Base-by-base conservation (phyloP, 208 protist genomes). In the Lotmaria passim region DNA sequence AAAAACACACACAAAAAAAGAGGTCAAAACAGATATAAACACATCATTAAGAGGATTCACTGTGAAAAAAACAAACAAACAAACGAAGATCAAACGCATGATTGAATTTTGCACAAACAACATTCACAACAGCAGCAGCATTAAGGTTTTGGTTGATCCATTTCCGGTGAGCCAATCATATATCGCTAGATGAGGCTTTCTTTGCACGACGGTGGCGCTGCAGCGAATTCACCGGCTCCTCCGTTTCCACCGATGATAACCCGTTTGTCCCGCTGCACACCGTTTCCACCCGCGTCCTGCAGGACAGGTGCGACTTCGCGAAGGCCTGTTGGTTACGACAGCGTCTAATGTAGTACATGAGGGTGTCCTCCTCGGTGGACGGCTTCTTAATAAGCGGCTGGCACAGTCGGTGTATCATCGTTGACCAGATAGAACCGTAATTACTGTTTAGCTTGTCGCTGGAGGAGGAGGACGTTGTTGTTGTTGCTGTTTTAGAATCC, bases 341-440 rank as follows among this genome's bases (percentile, higher is more conserved):
- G 24, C 30, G 24, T 8, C n/a, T 44, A 1, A 44, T 5, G 5
- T 30, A 38, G n/a, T 61, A 21, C 23, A 48, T 24, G 7, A 34
- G 12, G 3, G 23, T 30, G 8, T 30, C 38, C 38, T 48, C 56
- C 24, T 33, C 38, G 5, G 33, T 28, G 5, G 38, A 19, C 11
- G 56, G 19, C 23, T 33, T 21, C 24, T n/a, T 21, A 14, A 61
- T 44, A 1, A 61, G 56, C 19, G 38, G 34, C 34, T 47, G 34
- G n/a, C 56, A 38, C 6, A 61, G 56, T 17, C 56, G 56, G 7
- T 15, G 38, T 38, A 61, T 44, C 38, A 61, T 61, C 38, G 14
- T 28, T 0, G 56, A 61, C 56, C 56, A 61, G 11, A 48, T 8
- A 14, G 36, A 34, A 8, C 38, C 38, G 7, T 48, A 38, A 26